Conservation (phyloP, 1,139 yeast species). For the Yamadazyma friedrichii region DNA sequence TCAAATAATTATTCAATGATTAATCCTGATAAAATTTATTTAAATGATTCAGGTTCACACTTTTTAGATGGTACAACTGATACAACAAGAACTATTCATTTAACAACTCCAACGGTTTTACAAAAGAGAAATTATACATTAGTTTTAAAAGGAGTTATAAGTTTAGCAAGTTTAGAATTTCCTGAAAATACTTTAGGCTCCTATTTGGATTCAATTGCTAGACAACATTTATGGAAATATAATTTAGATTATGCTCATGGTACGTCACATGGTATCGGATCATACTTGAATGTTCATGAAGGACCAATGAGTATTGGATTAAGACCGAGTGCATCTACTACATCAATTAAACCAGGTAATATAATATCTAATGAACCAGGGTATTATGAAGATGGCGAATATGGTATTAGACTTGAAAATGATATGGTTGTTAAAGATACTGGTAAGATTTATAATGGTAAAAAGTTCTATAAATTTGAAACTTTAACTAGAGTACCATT, state of each 20-base stretch:
- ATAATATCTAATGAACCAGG: constrained; percentile 95
- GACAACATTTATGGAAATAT: constrained; percentile 82
- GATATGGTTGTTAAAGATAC: constrained; percentile 63
- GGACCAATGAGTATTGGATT: constrained; percentile 94
- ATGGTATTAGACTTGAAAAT: constrained; percentile 92
- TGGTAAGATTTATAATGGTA: constrained; percentile 45
- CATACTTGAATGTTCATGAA: constrained; percentile 91
- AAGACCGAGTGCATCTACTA: constrained; percentile 46
- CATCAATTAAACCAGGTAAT: constrained; percentile 66
- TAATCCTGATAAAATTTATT: constrained; percentile 73
- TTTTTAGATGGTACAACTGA: constrained; percentile 95
- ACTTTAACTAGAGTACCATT: constrained; percentile 91
- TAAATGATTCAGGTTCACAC: constrained; percentile 94
- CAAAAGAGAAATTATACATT: constrained; percentile 78
- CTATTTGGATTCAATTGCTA: constrained; percentile 80
- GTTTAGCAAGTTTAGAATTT: constrained; percentile 72
- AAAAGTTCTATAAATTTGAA: constrained; percentile 69
- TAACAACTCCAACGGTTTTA: constrained; percentile 63
- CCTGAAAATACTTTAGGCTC: constrained; percentile 88
- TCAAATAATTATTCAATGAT: constrained; percentile 61
- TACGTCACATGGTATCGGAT: constrained; percentile 97
- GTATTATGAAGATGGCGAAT: constrained; percentile 85
- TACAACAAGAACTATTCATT: constrained; percentile 89
- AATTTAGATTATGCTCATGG: constrained; percentile 96
- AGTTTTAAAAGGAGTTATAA: constrained; percentile 89